Conservation (phyloP, 768 basidiomycete species). For the Amyloporia xantha region DNA sequence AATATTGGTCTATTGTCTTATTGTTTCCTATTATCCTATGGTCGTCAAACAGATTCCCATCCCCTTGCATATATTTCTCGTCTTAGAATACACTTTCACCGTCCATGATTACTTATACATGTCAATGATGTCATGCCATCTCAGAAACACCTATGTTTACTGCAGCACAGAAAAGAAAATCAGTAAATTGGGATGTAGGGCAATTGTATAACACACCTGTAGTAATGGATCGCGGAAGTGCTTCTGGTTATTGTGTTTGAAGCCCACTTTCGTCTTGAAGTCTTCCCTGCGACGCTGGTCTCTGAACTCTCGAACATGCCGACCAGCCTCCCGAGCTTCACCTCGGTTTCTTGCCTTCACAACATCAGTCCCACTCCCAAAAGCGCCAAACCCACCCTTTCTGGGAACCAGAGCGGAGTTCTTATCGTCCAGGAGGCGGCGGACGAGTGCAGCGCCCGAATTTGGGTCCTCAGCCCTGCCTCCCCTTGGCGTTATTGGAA, state of each 20-base stretch:
- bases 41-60: no score
- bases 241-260: conserved; percentile 81
- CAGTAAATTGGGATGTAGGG: neutral
- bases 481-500: conserved; percentile 37
- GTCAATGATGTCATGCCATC: neutral
- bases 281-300: conserved; percentile 75
- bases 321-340: conserved; percentile 87
- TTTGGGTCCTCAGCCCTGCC: conserved; percentile 53
- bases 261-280: conserved; percentile 79
- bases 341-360: conserved; percentile 91
- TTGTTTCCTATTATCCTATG: neutral
- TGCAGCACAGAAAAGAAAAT: conserved; percentile 6
- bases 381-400: conserved; percentile 83
- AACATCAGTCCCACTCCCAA: conserved; percentile 72
- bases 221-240: conserved; percentile 73
- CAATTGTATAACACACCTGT: conserved; percentile 31
- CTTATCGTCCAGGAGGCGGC: conserved; percentile 72
- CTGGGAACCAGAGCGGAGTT: conserved; percentile 79
- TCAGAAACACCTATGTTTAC: conserved; percentile 5
- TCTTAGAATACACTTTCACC: no score
- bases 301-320: conserved; percentile 77
- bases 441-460: conserved; percentile 71
- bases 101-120: neutral
- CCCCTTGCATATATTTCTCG: no score
- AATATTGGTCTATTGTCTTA: neutral